Base-by-base conservation (phyloP, 2,329 filamentous ascomycete genomes). In the Neonectria punicea region DNA sequence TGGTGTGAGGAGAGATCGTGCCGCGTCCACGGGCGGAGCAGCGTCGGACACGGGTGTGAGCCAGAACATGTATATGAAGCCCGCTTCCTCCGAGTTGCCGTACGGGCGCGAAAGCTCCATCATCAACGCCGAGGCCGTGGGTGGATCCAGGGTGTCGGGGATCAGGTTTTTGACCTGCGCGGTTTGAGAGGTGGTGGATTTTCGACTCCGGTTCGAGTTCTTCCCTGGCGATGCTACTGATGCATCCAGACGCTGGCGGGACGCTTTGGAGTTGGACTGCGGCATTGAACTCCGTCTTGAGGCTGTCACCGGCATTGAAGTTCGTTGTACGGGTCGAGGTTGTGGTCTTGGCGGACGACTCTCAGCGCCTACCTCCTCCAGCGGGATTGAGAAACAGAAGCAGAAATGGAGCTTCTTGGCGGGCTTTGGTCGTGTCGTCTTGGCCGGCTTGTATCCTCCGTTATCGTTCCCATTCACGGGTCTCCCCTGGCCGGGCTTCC, bases 1-100 rank as follows among this genome's bases (percentile, higher is more conserved):
- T 1, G 89, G 86, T 0, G 83, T 80, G 46, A 90, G 84, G 53
- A 92, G 82, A 11, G 87, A 85, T 9, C 87, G 84, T 20, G 88
- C 86, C 47, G 88, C 83, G 67, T 89, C 90, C 39, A 83, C 82
- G 0, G 90, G 84, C 0, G 88, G 84, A 1, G 85, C 81, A 0
- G 86, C 78, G 8, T 87, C 80, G 2, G 85, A 86, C 6, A 72
- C 70, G 34, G 93, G 90, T 0, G 93, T 98, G 22, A 98, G 86
- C 94, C 95, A 98, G 85, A 98, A 99, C 79, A 99, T 97, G 85
- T 99, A 99, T 71, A 99, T 98, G 81, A 96, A 99, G 41, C 96
- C 96, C 13, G 91, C 84, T 71, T 97, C 93, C 22, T 88, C 83
- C 0, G 93, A 94, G 50, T 94, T 87, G 1, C 77, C 74, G 39